A percentile compares a stretch with the other conserved stretches of the same genome.
Conservation (phyloP, 306 rosid species). For the Prosopis cineraria region DNA sequence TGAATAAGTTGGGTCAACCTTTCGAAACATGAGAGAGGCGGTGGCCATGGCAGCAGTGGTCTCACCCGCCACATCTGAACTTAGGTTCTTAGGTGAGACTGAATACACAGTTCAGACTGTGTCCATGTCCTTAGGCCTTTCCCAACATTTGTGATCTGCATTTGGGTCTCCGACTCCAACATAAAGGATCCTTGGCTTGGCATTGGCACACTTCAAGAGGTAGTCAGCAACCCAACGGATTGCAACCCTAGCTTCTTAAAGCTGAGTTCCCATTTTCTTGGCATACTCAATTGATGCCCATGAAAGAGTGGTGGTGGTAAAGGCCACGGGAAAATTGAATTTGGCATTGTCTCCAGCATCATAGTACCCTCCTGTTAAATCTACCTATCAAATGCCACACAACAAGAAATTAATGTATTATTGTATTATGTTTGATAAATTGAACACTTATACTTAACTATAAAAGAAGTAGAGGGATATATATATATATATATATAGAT, state of each 20-base stretch:
- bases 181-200: conserved; percentile 68
- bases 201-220: conserved; percentile 67
- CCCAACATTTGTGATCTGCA: conserved; percentile 92
- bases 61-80: conserved; percentile 91
- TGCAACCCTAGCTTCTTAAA: conserved; percentile 57
- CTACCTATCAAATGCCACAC: conserved; percentile 54
- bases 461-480: too few relatives aligned
- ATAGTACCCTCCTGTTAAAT: conserved; percentile 84
- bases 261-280: conserved; percentile 66
- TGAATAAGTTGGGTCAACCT: conserved; percentile 71
- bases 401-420: not conserved
- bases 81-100: conserved; percentile 64
- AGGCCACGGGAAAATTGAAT: conserved; percentile 95
- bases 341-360: conserved; percentile 97
- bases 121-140: conserved; percentile 91
- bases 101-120: conserved; percentile 64
- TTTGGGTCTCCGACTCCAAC: conserved; percentile 91
- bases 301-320: conserved; percentile 81
- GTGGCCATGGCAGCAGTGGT: conserved; percentile 87
- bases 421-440: not conserved
- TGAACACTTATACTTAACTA: too few relatives aligned
- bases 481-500: too few relatives aligned
- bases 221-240: conserved; percentile 85
- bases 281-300: conserved; percentile 82
- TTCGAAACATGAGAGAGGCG: conserved; percentile 76